Percentiles rank a stretch among this genome's conserved stretches.
phyloP scores from a whole-genome alignment of 139 green algal species.

The Raphidocelis subcapitata region DNA sequence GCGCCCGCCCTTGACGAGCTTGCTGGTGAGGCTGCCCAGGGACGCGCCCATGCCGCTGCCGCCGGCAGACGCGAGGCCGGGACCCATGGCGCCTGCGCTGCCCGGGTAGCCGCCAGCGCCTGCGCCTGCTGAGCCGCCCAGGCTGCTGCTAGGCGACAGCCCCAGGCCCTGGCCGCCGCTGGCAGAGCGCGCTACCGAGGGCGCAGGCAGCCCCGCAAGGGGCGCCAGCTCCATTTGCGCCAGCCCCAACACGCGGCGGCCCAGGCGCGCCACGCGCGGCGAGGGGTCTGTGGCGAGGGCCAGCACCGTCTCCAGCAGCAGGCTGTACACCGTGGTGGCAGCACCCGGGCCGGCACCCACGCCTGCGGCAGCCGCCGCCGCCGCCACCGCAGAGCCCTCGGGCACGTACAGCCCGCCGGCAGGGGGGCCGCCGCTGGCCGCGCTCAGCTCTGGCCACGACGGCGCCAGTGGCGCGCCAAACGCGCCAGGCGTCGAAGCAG shows the following conservation, averaged over 20 bases:
- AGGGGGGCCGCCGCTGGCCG: neutral
- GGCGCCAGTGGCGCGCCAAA: neutral
- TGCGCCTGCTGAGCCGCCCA: neutral
- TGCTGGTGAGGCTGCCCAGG: conserved; percentile 14
- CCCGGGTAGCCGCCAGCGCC: neutral
- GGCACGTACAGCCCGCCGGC: neutral
- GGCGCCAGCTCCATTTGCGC: conserved; percentile 56
- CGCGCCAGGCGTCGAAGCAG: too few relatives aligned
- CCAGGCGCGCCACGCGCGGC: conserved; percentile 51
- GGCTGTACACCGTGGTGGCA: too few relatives aligned
- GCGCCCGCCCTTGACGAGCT: conserved; percentile 13
- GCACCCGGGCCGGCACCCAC: neutral
- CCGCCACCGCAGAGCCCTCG: neutral
- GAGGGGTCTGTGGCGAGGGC: conserved; percentile 72
- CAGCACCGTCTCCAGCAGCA: conserved; percentile 63
- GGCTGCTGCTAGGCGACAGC: too few relatives aligned
- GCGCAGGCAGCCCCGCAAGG: neutral
- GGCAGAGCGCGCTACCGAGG: neutral
- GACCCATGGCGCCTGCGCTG: too few relatives aligned
- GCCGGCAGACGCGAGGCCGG: too few relatives aligned
- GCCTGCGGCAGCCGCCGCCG: neutral
- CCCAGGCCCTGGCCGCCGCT: too few relatives aligned
- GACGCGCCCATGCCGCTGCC: neutral
- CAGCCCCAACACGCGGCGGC: conserved; percentile 53
- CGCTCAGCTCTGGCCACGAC: neutral